Evolutionary conservation across 2,329 filamentous ascomycete species (phyloP).

Genomic region (Lachnellula hyalina): DNA sequence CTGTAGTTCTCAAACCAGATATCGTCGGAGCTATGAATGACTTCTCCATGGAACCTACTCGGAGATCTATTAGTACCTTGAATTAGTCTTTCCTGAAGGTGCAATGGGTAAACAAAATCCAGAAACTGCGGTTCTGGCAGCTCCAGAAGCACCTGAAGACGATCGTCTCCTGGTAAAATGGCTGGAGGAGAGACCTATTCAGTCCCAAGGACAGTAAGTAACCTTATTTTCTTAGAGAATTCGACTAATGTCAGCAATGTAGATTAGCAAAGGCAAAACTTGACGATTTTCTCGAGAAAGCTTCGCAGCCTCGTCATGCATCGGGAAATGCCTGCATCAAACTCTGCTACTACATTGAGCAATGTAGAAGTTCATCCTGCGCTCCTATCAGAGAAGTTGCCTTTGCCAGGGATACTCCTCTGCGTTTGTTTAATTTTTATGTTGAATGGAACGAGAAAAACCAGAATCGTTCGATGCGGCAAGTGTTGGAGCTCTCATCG

Average conservation of each 20-base stretch:
- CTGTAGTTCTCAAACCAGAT: neutral
- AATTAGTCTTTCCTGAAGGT: neutral
- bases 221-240: slow-evolving; percentile 12
- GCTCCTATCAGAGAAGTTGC: slow-evolving; percentile 42
- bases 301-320: slow-evolving; percentile 45
- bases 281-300: slow-evolving; percentile 21
- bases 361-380: slow-evolving; percentile 47
- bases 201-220: slow-evolving; percentile 35
- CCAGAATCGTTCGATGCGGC: slow-evolving; percentile 57
- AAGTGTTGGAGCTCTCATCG: slow-evolving; percentile 54
- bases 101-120: neutral
- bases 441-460: slow-evolving; percentile 64
- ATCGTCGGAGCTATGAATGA: neutral
- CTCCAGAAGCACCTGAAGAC: slow-evolving; percentile 16
- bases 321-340: slow-evolving; percentile 55
- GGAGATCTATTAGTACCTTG: neutral
- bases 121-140: neutral
- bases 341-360: slow-evolving; percentile 58
- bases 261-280: slow-evolving; percentile 23
- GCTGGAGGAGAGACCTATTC: slow-evolving; percentile 37
- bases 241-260: neutral
- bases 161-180: slow-evolving; percentile 32
- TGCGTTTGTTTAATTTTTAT: slow-evolving; percentile 55
- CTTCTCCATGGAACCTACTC: neutral
- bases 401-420: slow-evolving; percentile 43